phyloP scores from a whole-genome alignment of 306 rosid species.

The Parietaria judaica region DNA sequence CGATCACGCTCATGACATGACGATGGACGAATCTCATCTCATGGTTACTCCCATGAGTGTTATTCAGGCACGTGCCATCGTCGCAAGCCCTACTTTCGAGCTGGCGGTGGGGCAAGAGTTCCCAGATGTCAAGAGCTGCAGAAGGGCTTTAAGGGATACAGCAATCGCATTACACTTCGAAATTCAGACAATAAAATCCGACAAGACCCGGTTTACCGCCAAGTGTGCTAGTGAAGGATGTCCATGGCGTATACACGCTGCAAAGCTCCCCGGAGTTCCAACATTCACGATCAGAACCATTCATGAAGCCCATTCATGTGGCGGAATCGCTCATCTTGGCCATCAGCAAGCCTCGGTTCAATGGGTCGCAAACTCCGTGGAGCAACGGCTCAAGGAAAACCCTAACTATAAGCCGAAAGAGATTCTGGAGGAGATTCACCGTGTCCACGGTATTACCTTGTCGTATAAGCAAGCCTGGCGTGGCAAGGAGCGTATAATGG shows the following conservation, averaged over 20 bases:
- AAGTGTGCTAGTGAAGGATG: slow-evolving; percentile 83
- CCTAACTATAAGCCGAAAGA: slow-evolving; percentile 87
- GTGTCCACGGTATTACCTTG: slow-evolving; percentile 75
- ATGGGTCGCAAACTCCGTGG: slow-evolving; percentile 88
- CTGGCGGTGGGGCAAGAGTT: slow-evolving; percentile 75
- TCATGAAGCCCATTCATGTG: slow-evolving; percentile 63
- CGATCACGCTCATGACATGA: slow-evolving; percentile 39
- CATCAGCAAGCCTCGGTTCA: slow-evolving; percentile 93
- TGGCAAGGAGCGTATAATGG: slow-evolving; percentile 94
- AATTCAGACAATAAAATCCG: slow-evolving; percentile 83
- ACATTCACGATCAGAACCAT: slow-evolving; percentile 80
- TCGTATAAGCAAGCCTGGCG: slow-evolving; percentile 94
- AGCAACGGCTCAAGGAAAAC: slow-evolving; percentile 65
- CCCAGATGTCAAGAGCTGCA: slow-evolving; percentile 84
- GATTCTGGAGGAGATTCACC: slow-evolving; percentile 84
- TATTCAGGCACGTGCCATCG: slow-evolving; percentile 55
- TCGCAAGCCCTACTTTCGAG: slow-evolving; percentile 45
- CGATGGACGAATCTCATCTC: slow-evolving; percentile 34
- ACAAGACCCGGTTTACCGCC: slow-evolving; percentile 85
- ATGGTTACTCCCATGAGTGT: slow-evolving; percentile 30
- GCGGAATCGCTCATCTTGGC: slow-evolving; percentile 80
- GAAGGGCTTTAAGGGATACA: slow-evolving; percentile 79
- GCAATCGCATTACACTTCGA: slow-evolving; percentile 84
- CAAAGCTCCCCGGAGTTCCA: slow-evolving; percentile 90
- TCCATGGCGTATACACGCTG: slow-evolving; percentile 94